These are phyloP conservation scores for Solanum raphanifolium DNA, from an alignment of 257 asterid genomes.

Conservation along the genomic window DNA sequence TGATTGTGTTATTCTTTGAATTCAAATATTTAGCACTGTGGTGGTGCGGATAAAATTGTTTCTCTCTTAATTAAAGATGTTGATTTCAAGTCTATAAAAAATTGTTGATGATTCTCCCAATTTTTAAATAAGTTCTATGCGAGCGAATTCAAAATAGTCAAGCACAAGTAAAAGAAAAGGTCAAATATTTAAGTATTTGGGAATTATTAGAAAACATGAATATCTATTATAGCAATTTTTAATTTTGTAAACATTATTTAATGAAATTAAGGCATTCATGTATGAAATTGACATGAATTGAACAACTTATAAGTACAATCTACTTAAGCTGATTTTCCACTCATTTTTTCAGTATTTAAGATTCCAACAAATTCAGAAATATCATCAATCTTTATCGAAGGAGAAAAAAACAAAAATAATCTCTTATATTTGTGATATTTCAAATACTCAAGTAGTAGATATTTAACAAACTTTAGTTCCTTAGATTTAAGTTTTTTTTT, in stretches of 20 bases:
- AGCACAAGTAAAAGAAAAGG: no score
- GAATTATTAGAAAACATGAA: neutral
- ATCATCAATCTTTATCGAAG: neutral
- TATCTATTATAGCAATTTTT: neutral
- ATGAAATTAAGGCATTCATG: neutral
- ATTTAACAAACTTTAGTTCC: no score
- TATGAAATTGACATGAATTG: neutral
- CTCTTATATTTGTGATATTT: neutral
- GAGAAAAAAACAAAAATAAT: neutral
- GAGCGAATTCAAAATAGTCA: no score
- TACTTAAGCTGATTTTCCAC: neutral
- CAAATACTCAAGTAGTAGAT: neutral
- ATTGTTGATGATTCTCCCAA: accelerated
- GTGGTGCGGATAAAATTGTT: no score
- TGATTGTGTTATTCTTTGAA: neutral
- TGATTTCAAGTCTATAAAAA: no score
- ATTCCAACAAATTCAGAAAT: no score
- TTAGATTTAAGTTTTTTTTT: neutral
- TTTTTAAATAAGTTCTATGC: neutral
- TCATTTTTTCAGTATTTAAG: no score
- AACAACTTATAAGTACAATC: neutral
- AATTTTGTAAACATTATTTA: neutral
- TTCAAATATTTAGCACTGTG: neutral
- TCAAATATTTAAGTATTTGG: neutral
- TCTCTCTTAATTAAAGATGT: neutral